Evolutionary conservation across 371 early-diverging fungal genomes (phyloP), one percentile per base, ranked within the genome.

Genomic region (Mortierella sp.): DNA sequence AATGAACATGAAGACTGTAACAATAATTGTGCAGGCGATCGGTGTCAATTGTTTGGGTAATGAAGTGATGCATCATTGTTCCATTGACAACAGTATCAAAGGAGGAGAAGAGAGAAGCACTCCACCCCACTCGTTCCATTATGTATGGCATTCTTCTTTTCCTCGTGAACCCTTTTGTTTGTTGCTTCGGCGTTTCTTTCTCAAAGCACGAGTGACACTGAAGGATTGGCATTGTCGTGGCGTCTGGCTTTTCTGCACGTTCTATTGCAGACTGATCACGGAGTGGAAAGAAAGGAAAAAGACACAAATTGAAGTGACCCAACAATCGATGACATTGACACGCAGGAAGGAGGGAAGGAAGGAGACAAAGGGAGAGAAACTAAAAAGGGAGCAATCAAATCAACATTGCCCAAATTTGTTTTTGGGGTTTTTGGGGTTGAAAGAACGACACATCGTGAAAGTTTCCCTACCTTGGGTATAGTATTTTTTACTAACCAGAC

Each of bases 181-280:
- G 28, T 31, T 31, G 60, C 60, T 60, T 16, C 60, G 60, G 31
- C 31, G 60, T 31, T 26, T 26, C 1, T n/a, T 10, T 8, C 28
- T 26, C 38, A 34, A 21, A 11, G 68, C 11, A 42, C 42, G 11
- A 42, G 24, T 38, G 68, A 16, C 63, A 63, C 31, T 63, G 16
- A 28, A 34, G 63, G 63, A 63, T 19, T 16, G 31, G 11, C 14
- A 16, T 31, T 34, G 19, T 21, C 7, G 31, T 10, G 44, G 38
- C 44, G 24, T 68, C 44, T 11, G 42, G 1, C n/a, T 55, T 19
- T 68, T 68, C 68, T 68, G 24, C 24, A 42, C 13, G 42, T 38
- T 68, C 68, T 68, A 68, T 68, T 42, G 68, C 24, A 24, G 42
- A 68, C 44, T 68, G 68, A 65, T 65, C 38, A 65, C 65, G 24